A percentile compares a stretch with the other conserved stretches of the same genome.
These are phyloP conservation scores for Starmerella vaccinii DNA, from an alignment of 805 yeast genomes.

Conservation along the genomic window DNA sequence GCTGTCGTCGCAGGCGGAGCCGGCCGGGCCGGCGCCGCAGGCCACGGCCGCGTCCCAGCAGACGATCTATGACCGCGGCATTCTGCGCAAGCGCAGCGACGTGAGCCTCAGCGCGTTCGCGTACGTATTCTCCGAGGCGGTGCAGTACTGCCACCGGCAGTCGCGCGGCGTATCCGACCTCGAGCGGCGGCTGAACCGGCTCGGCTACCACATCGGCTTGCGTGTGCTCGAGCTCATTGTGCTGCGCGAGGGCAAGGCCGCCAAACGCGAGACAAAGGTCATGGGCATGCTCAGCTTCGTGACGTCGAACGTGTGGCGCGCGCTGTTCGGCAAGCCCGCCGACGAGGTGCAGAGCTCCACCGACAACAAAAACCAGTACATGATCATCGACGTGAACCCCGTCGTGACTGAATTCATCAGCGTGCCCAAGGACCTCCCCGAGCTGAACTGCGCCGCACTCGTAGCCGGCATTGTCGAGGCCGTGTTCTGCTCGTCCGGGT, in stretches of 20 bases:
- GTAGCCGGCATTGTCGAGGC: constrained; percentile 82
- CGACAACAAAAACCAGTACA: constrained; percentile 54
- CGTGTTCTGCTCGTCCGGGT: constrained; percentile 59
- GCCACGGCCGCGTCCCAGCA: constrained; percentile 5
- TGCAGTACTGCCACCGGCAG: constrained; percentile 51
- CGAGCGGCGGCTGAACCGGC: constrained; percentile 48
- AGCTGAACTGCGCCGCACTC: constrained; percentile 70
- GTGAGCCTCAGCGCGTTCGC: constrained; percentile 58
- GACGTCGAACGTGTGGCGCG: constrained; percentile 61
- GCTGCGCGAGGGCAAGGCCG: constrained; percentile 49
- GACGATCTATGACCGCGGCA: constrained; percentile 55
- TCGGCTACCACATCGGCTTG: constrained; percentile 72
- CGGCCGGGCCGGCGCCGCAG: background rate
- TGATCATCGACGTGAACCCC: constrained; percentile 73
- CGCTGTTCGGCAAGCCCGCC: constrained; percentile 61
- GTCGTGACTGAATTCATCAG: constrained; percentile 60
- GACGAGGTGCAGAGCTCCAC: constrained; percentile 68
- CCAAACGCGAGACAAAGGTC: constrained; percentile 54
- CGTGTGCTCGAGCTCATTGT: constrained; percentile 59
- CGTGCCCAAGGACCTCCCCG: constrained; percentile 69
- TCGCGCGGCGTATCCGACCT: constrained; percentile 60
- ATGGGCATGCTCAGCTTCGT: constrained; percentile 64
- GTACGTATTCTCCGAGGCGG: constrained; percentile 59
- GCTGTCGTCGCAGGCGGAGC: constrained; percentile 5
- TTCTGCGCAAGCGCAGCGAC: constrained; percentile 55